These are phyloP conservation scores for Volvariella volvacea DNA, from an alignment of 1,284 basidiomycete genomes.

Conservation along the genomic window DNA sequence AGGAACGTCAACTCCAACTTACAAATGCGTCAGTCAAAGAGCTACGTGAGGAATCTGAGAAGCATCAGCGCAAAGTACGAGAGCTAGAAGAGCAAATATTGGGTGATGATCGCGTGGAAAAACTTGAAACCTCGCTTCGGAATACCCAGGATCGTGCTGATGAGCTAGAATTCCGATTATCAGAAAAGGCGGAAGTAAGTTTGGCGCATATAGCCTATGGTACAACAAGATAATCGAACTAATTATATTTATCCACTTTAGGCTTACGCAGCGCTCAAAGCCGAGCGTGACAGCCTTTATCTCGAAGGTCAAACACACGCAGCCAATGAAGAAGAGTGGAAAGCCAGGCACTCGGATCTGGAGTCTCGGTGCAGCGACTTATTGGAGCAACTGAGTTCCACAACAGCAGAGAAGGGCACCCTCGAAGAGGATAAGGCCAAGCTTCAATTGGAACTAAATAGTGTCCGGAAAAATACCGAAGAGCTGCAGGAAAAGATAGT, in stretches of 20 bases:
- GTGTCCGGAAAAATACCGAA: conserved; percentile 35
- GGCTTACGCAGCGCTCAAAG: conserved; percentile 50
- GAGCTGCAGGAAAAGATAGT: conserved; percentile 53
- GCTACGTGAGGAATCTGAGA: conserved; percentile 44
- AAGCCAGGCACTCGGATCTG: conserved; percentile 37
- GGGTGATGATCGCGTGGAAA: conserved; percentile 71
- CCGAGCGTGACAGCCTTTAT: conserved; percentile 52
- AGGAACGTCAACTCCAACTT: conserved; percentile 71
- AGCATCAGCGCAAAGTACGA: conserved; percentile 48
- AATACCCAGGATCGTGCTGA: conserved; percentile 75
- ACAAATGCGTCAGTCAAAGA: conserved; percentile 47
- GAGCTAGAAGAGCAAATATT: conserved; percentile 77
- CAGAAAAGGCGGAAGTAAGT: conserved; percentile 67
- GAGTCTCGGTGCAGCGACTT: conserved; percentile 32
- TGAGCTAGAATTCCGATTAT: conserved; percentile 73
- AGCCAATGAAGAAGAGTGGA: conserved; percentile 39
- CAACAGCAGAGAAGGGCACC: conserved; percentile 38
- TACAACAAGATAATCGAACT: not conserved
- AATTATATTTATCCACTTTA: conserved; percentile 23
- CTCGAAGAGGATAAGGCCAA: conserved; percentile 41
- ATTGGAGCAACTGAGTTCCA: conserved; percentile 34
- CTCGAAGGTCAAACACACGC: conserved; percentile 32
- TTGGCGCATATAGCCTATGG: conserved; percentile 2
- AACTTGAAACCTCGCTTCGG: conserved; percentile 61
- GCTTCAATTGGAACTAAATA: conserved; percentile 40